Base-by-base conservation (phyloP, 164 flowering plant genomes). In the Umbellularia californica region DNA sequence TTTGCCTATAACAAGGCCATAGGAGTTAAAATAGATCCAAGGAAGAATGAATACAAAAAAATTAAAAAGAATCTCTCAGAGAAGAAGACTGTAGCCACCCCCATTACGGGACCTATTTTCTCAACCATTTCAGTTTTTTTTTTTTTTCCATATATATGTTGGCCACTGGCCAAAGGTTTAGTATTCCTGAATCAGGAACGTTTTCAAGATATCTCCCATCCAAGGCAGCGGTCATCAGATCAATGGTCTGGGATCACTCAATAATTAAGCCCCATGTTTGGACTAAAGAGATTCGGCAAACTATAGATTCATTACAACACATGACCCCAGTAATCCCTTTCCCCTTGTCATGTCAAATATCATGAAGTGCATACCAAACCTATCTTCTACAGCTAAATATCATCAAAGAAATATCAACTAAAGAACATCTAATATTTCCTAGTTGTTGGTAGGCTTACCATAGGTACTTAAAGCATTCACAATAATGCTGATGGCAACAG, bases 401-500 rank as follows among this genome's bases (percentile, higher is more conserved):
- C 27, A 25, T 64, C 67, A 64, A 64, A 64, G 67, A 64, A 67
- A 6, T 25, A 14, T 67, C 35, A 28, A 28, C 15, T 28, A 67
- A 67, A 35, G 47, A 13, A 35, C n/a, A 23, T 11, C 10, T 28
- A 58, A 33, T 22, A 33, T 65, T 65, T 28, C 55, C 66, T 47
- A 66, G 22, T 2, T 50, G 63, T 17, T 41, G 60, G 55, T 3
- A 30, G 3, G 35, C 80, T 20, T 89, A 92, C 97, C 93, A 76
- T 74, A 58, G 62, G 80, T 85, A 72, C 85, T 80, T 78, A 95
- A 78, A 67, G 91, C 81, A 78, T 90, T 91, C 83, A 95, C 95
- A 25, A 90, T 80, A 22, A 77, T 81, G 84, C 99, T 91, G 79
- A 87, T 81, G 41, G 87, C 77, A 78, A 93, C 90, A 73, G 89